phyloP scores from a whole-genome alignment of 2,329 filamentous ascomycete species.

The Colletotrichum cordylinicola region DNA sequence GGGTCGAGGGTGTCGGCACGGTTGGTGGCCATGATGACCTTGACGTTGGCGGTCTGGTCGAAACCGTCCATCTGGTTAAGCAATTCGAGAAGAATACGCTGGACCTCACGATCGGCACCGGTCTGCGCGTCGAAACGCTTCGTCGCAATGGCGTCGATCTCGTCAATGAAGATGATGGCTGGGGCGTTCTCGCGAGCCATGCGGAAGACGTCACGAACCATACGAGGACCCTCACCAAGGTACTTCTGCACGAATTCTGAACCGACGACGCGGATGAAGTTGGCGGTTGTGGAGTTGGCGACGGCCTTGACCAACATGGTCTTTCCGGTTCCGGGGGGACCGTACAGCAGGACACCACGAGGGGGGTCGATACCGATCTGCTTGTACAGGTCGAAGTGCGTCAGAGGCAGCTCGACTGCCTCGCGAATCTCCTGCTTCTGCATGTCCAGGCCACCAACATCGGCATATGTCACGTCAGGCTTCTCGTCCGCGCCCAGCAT shows the following conservation, averaged over 20 bases:
- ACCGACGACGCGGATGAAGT: conserved; percentile 90
- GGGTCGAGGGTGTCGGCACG: conserved; percentile 96
- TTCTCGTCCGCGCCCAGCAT: conserved; percentile 98
- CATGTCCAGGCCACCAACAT: conserved; percentile 98
- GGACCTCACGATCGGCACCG: conserved; percentile 95
- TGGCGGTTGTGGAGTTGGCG: conserved; percentile 89
- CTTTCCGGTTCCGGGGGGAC: conserved; percentile 72
- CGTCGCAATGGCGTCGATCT: conserved; percentile 98
- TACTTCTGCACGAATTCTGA: conserved; percentile 96
- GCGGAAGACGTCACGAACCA: conserved; percentile 98
- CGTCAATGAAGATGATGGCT: conserved; percentile 99
- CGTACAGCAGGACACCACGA: conserved; percentile 90
- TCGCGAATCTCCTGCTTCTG: conserved; percentile 99
- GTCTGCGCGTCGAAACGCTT: conserved; percentile 99
- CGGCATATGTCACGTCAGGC: conserved; percentile 96
- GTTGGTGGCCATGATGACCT: conserved; percentile 99
- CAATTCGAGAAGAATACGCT: conserved; percentile 95
- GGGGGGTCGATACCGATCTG: conserved; percentile 99
- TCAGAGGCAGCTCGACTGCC: conserved; percentile 94
- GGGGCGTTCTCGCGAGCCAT: conserved; percentile 99
- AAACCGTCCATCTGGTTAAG: conserved; percentile 99
- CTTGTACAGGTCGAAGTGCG: conserved; percentile 98
- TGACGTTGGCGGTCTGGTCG: conserved; percentile 98
- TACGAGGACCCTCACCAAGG: conserved; percentile 90
- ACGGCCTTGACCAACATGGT: conserved; percentile 92